A percentile compares a stretch with the other conserved stretches of the same genome.
Conservation (phyloP, 1,284 basidiomycete genomes). For the Blastosporella zonata region DNA sequence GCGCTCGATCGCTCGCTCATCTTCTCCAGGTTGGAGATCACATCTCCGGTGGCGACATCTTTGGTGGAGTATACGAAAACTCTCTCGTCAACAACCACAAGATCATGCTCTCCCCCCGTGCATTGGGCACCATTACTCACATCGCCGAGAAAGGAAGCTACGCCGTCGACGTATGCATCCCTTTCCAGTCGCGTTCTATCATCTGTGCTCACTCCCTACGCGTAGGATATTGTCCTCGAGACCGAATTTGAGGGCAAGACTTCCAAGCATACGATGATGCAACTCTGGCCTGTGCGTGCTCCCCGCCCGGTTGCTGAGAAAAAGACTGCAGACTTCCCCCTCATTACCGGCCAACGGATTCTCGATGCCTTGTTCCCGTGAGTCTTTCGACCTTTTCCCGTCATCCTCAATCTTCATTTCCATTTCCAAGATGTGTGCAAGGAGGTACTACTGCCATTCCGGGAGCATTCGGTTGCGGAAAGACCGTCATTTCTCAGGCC, state of each 20-base stretch:
- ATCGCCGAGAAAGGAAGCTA: slow-evolving; percentile 96
- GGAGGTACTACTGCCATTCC: slow-evolving; percentile 99
- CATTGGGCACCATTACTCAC: slow-evolving; percentile 92
- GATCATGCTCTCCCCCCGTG: slow-evolving; percentile 93
- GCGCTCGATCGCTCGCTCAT: slow-evolving; percentile 5
- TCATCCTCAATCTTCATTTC: not conserved
- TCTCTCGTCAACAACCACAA: slow-evolving; percentile 96
- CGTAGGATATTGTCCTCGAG: slow-evolving; percentile 90
- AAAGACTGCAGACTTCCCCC: slow-evolving; percentile 88
- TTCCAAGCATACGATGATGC: slow-evolving; percentile 94
- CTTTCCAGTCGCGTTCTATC: slow-evolving; percentile 8
- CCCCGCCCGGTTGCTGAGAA: slow-evolving; percentile 95
- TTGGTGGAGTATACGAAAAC: slow-evolving; percentile 95
- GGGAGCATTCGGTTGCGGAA: slow-evolving; percentile 97
- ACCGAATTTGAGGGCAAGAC: slow-evolving; percentile 98
- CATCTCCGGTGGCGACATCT: slow-evolving; percentile 95
- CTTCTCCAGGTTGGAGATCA: slow-evolving; percentile 83
- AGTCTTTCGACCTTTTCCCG: slow-evolving; percentile 23
- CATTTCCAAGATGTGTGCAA: slow-evolving; percentile 76
- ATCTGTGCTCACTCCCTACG: slow-evolving; percentile 4
- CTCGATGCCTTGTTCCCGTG: slow-evolving; percentile 96
- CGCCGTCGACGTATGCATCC: slow-evolving; percentile 73
- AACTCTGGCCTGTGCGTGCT: slow-evolving; percentile 98
- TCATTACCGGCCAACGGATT: slow-evolving; percentile 96
- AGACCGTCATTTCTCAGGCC: slow-evolving; percentile 96